Evolutionary conservation across 2,329 filamentous ascomycete species (phyloP), one percentile per base, ranked within the genome.

Genomic region (Alternaria consortialis): DNA sequence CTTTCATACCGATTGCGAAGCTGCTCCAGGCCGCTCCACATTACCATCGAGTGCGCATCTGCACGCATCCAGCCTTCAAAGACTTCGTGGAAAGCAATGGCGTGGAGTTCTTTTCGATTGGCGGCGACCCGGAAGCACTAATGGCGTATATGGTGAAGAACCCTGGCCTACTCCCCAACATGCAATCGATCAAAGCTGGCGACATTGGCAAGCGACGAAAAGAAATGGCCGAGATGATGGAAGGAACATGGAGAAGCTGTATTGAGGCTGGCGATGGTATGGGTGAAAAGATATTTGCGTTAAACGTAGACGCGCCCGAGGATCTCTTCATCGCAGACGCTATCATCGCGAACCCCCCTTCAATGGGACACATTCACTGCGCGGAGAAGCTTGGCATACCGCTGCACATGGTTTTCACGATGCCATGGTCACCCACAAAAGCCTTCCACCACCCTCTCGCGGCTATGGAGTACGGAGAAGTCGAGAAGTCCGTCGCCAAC

Each of bases 391-490:
- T 92, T 65, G 90, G 89, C 0, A 87, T 92, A 36, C 90, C 90
- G 0, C 72, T 92, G 11, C 90, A 92, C 71, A 86, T 97, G 71
- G 94, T 96, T 88, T 97, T 96, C 79, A 97, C 93, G 0, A 86
- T 86, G 84, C 84, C 84, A 1, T 86, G 82, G 81, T 80, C 73
- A 34, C 77, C 75, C 9, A 85, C 83, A 3, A 75, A 67, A 36
- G 78, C 76, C 0, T 84, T 84, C 63, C 80, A 83, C 1, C 84
- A 85, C 70, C 84, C 84, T 0, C 66, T 86, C 46, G 83, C 84
- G 0, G 85, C 85, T 65, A 67, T 86, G 50, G 75, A 79, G 25
- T 72, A 72, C 39, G 71, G 73, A 0, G 70, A 76, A 7, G 74
- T 68, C 6, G 80, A 81, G 50, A 65, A 68, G 2, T 65, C 66